Conservation (phyloP, 352 stramenopile genomes). For the Globisporangium cystogenes region DNA sequence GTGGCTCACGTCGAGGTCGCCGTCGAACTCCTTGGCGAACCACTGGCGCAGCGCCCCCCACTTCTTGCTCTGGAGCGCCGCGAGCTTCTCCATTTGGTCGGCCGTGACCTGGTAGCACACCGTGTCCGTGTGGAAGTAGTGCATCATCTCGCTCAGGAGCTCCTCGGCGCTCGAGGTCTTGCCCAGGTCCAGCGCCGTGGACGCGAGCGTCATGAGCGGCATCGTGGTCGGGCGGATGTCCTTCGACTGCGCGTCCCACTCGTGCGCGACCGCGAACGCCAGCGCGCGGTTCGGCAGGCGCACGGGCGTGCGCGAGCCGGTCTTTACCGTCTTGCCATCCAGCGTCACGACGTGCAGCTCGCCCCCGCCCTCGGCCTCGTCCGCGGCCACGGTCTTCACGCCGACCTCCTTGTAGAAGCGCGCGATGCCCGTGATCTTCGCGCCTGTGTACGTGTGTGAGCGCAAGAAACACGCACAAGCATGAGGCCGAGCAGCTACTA, state of each 20-base stretch:
- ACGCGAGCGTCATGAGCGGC: conserved; percentile 86
- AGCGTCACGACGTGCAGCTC: conserved; percentile 64
- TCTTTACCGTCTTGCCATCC: conserved; percentile 82
- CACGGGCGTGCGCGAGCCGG: conserved; percentile 51
- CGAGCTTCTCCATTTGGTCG: conserved; percentile 80
- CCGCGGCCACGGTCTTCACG: conserved; percentile 54
- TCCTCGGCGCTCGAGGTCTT: conserved; percentile 49
- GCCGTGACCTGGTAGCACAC: conserved; percentile 84
- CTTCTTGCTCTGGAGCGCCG: conserved; percentile 77
- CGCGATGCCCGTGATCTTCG: conserved; percentile 72
- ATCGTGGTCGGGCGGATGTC: conserved; percentile 78
- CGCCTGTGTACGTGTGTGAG: conserved; percentile 35
- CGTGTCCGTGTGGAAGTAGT: conserved; percentile 87
- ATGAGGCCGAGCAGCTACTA: no score
- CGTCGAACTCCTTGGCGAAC: conserved; percentile 66
- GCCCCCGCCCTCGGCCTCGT: conserved; percentile 12
- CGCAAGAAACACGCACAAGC: not conserved
- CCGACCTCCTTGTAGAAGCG: conserved; percentile 83
- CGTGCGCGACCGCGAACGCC: conserved; percentile 67
- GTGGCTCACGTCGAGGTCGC: conserved; percentile 79
- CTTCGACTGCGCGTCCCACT: conserved; percentile 78
- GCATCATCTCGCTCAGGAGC: conserved; percentile 75
- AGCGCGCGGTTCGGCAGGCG: conserved; percentile 58
- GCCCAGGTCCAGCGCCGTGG: conserved; percentile 67
- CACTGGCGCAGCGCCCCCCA: conserved; percentile 82